phyloP scores from a whole-genome alignment of 345 rosid genomes.

The Mercurialis annua region DNA sequence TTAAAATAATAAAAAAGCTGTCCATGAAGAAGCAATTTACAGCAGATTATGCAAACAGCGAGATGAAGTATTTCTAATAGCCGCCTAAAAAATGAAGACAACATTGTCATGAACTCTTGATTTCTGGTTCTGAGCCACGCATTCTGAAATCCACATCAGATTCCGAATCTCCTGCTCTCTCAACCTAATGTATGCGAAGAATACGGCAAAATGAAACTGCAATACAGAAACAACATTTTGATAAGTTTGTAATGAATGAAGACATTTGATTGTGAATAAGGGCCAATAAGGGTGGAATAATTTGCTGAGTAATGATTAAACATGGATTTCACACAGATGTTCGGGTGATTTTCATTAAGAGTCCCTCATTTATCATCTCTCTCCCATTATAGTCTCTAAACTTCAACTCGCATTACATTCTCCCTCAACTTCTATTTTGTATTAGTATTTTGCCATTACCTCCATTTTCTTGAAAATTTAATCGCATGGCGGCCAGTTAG shows the following conservation, averaged over 20 bases:
- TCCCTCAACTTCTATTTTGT: no score
- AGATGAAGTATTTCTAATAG: not conserved
- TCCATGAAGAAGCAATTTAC: conserved; percentile 4
- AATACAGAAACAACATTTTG: not conserved
- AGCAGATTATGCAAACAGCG: not conserved
- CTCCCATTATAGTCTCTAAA: no score
- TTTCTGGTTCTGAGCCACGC: conserved; percentile 98
- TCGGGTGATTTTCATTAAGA: no score
- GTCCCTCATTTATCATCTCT: no score
- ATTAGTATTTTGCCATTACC: no score
- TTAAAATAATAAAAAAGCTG: conserved; percentile 1
- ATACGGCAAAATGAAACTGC: conserved; percentile 93
- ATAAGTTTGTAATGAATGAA: conserved; percentile 8
- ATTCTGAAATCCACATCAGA: conserved; percentile 97
- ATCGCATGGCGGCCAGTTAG: no score
- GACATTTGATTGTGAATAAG: not conserved
- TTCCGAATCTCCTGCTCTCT: conserved; percentile 99
- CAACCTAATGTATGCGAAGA: conserved; percentile 95
- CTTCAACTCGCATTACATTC: no score
- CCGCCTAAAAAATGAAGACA: conserved; percentile 75
- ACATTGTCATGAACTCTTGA: conserved; percentile 98
- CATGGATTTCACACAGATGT: no score
- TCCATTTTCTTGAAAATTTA: no score
- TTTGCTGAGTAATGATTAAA: no score
- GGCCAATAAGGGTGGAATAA: not conserved